A percentile compares a stretch with the other conserved stretches of the same genome.
These are phyloP conservation scores for Tetraselmis chui DNA, from an alignment of 139 green algal genomes.

Conservation along the genomic window DNA sequence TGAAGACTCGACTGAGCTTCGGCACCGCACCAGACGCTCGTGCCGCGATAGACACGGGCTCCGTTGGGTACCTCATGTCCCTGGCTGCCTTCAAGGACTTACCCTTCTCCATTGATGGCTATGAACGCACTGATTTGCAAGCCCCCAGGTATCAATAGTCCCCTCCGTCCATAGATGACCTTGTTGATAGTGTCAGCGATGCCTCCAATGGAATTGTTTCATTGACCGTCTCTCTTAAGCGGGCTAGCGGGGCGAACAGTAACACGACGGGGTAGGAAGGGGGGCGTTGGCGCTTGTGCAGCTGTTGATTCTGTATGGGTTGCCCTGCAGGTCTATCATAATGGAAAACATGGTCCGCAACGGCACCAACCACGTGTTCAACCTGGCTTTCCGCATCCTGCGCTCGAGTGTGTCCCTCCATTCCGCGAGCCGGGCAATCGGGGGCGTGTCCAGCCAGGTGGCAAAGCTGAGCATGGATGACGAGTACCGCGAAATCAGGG, in stretches of 20 bases:
- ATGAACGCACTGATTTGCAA: too few relatives aligned
- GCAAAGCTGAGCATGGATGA: slow-evolving; percentile 18
- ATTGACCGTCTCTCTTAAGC: too few relatives aligned
- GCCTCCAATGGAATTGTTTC: too few relatives aligned
- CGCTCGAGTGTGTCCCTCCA: background rate
- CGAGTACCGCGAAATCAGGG: background rate
- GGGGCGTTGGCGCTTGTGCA: too few relatives aligned
- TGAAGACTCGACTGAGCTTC: background rate
- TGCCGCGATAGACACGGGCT: background rate
- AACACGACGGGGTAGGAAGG: too few relatives aligned
- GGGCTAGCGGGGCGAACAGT: too few relatives aligned
- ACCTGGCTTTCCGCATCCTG: background rate
- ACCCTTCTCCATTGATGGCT: background rate
- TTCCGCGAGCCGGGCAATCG: background rate
- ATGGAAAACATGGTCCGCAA: background rate
- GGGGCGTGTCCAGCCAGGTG: background rate
- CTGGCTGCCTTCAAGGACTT: background rate
- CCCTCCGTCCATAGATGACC: too few relatives aligned
- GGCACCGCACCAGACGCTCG: background rate
- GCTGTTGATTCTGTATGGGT: too few relatives aligned
- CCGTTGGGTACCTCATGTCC: background rate
- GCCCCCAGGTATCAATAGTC: too few relatives aligned
- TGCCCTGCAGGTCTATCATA: background rate
- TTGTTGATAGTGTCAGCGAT: too few relatives aligned
- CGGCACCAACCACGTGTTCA: background rate